These are phyloP conservation scores for Saksenaea oblongispora DNA, from an alignment of 371 early-diverging fungal species.

Conservation along the genomic window DNA sequence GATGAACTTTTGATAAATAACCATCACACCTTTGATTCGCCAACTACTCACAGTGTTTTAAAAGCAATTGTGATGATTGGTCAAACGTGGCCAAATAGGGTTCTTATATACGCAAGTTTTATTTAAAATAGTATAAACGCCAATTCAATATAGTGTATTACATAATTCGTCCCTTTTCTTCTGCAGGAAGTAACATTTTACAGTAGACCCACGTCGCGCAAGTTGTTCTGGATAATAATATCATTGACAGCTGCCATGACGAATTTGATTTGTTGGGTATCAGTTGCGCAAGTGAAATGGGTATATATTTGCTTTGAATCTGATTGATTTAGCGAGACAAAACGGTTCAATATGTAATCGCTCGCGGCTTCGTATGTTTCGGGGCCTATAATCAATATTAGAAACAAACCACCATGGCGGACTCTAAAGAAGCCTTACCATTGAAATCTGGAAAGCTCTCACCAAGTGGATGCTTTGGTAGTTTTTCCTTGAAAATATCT, in stretches of 20 bases:
- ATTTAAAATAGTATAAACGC: no score
- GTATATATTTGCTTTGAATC: slow-evolving; percentile 87
- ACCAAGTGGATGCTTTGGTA: slow-evolving; percentile 75
- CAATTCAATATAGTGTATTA: no score
- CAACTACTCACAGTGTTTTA: no score
- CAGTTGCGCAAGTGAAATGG: slow-evolving; percentile 97
- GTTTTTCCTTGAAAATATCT: slow-evolving; percentile 90
- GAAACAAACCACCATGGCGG: neutral
- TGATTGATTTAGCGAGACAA: slow-evolving; percentile 80
- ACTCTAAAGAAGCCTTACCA: slow-evolving; percentile 34
- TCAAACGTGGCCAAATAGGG: no score
- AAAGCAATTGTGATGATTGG: no score
- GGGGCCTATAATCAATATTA: slow-evolving; percentile 42
- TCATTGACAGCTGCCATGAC: slow-evolving; percentile 96
- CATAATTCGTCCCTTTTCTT: neutral
- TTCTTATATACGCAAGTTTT: no score
- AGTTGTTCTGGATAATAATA: slow-evolving; percentile 89
- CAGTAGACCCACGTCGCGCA: slow-evolving; percentile 86
- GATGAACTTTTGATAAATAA: no score
- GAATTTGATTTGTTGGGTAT: slow-evolving; percentile 95
- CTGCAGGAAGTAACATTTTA: slow-evolving; percentile 34
- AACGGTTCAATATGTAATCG: slow-evolving; percentile 84
- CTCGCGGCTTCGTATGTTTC: slow-evolving; percentile 79
- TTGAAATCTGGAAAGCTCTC: slow-evolving; percentile 86
- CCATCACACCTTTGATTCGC: no score